phyloP scores from a whole-genome alignment of 2,329 filamentous ascomycete genomes.

The Neocatenulostroma microsporum region DNA sequence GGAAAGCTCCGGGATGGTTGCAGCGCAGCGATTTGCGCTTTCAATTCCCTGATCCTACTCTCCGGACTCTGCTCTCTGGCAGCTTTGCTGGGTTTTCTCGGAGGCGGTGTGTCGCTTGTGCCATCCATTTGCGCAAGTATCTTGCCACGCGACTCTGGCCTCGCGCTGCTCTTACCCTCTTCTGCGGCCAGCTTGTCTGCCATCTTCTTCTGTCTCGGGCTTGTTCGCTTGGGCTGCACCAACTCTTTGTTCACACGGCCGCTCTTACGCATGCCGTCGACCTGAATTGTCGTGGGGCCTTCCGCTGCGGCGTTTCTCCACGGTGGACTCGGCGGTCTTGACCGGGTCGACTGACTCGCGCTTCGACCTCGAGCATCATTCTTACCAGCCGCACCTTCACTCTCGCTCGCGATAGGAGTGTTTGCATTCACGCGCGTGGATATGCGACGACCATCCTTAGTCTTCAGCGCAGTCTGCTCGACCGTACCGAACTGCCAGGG shows the following conservation, averaged over 20 bases:
- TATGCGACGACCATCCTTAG: constrained; percentile 25
- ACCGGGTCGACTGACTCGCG: constrained; percentile 21
- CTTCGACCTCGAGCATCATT: constrained; percentile 15
- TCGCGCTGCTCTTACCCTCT: constrained; percentile 7
- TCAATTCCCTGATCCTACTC: constrained; percentile 21
- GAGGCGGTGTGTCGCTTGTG: background rate
- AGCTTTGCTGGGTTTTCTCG: background rate
- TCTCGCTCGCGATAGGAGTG: constrained; percentile 19
- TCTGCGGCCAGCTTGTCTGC: constrained; percentile 19
- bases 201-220: constrained; percentile 25
- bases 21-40: constrained; percentile 25
- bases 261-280: constrained; percentile 54
- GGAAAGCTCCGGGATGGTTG: constrained; percentile 21
- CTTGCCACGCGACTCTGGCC: constrained; percentile 7
- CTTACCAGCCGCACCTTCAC: constrained; percentile 15
- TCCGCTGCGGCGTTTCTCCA: constrained; percentile 85
- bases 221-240: constrained; percentile 22
- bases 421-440: constrained; percentile 24
- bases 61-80: constrained; percentile 12
- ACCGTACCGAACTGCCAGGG: constrained; percentile 28
- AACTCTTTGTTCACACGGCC: constrained; percentile 45
- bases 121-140: background rate
- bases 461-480: constrained; percentile 24
- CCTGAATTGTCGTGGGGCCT: constrained; percentile 76
- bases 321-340: constrained; percentile 65